Conservation (phyloP, 2,329 filamentous ascomycete species). For the Biscogniauxia sp. region DNA sequence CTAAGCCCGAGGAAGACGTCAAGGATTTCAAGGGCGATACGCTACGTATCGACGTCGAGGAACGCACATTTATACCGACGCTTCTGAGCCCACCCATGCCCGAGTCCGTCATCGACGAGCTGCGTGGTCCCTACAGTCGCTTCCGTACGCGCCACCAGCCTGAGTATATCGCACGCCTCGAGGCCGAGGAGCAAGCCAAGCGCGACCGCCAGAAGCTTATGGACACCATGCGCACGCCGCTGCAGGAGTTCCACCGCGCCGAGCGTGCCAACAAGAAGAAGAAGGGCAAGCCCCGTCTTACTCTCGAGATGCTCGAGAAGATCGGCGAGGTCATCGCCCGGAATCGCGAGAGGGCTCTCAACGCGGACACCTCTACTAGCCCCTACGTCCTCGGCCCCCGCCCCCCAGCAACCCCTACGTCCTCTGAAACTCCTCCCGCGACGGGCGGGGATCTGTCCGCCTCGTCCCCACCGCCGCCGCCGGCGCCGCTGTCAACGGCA, state of each 20-base stretch:
- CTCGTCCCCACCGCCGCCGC: background rate
- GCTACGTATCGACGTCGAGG: conserved; percentile 70
- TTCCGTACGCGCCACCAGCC: conserved; percentile 79
- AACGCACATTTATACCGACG: conserved; percentile 73
- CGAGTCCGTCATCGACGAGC: conserved; percentile 73
- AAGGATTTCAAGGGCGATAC: conserved; percentile 68
- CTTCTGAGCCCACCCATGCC: conserved; percentile 79
- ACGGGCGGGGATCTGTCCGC: background rate
- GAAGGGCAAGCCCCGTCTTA: conserved; percentile 54
- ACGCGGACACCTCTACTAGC: conserved; percentile 33
- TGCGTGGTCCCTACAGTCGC: conserved; percentile 77
- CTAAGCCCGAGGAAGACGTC: conserved; percentile 45
- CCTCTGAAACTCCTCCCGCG: background rate
- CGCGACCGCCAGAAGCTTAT: conserved; percentile 40
- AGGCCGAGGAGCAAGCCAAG: conserved; percentile 52
- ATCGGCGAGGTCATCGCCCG: conserved; percentile 60
- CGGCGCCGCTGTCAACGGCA: background rate
- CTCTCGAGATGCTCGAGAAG: conserved; percentile 58
- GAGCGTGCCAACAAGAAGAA: conserved; percentile 50
- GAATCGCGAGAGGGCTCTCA: conserved; percentile 45
- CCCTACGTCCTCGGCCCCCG: too few relatives aligned
- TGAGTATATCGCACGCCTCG: conserved; percentile 66
- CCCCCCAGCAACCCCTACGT: too few relatives aligned
- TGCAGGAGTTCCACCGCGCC: conserved; percentile 58
- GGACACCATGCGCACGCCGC: conserved; percentile 47